Percentiles rank a stretch among this genome's conserved stretches.
Conservation (phyloP, 1,284 basidiomycete species). For the Laetiporus sulphureus region DNA sequence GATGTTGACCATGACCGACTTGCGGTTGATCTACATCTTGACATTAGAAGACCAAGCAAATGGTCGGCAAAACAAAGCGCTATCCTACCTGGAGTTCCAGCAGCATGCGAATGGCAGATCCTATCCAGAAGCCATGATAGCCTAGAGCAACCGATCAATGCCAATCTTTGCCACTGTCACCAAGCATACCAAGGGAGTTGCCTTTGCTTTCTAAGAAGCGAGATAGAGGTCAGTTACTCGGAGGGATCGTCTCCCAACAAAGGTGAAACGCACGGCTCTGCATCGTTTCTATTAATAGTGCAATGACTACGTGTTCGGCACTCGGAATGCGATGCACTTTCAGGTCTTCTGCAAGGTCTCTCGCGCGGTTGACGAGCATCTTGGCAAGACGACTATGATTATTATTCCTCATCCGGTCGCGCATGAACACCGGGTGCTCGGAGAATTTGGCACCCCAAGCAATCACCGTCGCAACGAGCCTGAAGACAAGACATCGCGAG, state of each 20-base stretch:
- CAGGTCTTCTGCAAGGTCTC: slow-evolving; percentile 78
- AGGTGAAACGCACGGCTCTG: slow-evolving; percentile 64
- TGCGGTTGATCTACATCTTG: slow-evolving; percentile 64
- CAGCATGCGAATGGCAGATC: slow-evolving; percentile 67
- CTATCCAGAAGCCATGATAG: slow-evolving; percentile 78
- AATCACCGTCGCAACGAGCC: slow-evolving; percentile 78
- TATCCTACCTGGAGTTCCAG: slow-evolving; percentile 59
- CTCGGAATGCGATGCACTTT: slow-evolving; percentile 80
- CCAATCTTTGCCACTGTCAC: no score
- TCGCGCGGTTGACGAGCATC: slow-evolving; percentile 69
- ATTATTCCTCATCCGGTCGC: slow-evolving; percentile 66
- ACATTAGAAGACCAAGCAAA: background rate
- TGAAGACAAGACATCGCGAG: slow-evolving; percentile 2
- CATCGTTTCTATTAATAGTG: slow-evolving; percentile 69
- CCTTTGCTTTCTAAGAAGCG: no score
- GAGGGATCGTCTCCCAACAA: no score
- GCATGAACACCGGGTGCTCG: slow-evolving; percentile 74
- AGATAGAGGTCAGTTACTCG: no score
- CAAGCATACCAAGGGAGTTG: no score
- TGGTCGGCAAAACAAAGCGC: background rate
- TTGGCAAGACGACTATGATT: slow-evolving; percentile 76
- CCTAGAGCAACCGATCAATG: no score
- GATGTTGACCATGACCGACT: slow-evolving; percentile 63
- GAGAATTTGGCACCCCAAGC: slow-evolving; percentile 93
- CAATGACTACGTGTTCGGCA: slow-evolving; percentile 74